Evolutionary conservation across 225 moss, liverwort and hornwort species (phyloP), one percentile per base, ranked within the genome.

Genomic region (Polytrichum commune): DNA sequence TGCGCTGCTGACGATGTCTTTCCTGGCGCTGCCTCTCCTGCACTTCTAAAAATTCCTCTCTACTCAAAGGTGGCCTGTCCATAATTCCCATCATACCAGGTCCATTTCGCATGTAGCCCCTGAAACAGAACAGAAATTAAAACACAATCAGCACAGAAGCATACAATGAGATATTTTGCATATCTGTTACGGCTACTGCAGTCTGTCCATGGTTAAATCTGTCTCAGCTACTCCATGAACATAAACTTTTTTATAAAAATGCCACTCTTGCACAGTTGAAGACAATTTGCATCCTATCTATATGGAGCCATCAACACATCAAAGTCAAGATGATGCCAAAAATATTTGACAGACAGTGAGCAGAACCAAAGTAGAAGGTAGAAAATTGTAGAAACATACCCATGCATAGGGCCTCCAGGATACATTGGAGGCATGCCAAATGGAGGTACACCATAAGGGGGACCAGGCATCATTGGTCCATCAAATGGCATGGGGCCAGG

Each of bases 21-120:
- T 96, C 93, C 77, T 93, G 96, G 26, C 92, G 84, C 80, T 97
- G 92, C 54, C 90, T 84, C 76, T 93, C 90, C 79, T 97, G 96
- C 53, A 92, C 89, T 78, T 97, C 93, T 77, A 92, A 74, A 76
- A 97, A 97, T 69, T 97, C 93, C 72, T 97, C 96, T 65, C 96
- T 82, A 78, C 87, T 90, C 74, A 93, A 81, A 63, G 88, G 88
- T 18, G 90, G 96, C 67, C 96, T 90, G 30, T 90, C 96, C 79
- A 93, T 89, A 56, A 88, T 82, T 55, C 86, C 93, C 93, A 92
- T 78, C 74, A 81, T 87, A 60, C 91, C 83, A 33, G 88, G 86
- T 72, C 91, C 89, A 64, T 82, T 88, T 68, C 96, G 88, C 84
- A 96, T 84, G 64, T 89, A 93, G 78, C 88, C 93, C 65, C 95